Evolutionary conservation across 805 yeast genomes (phyloP), one percentile per base, ranked within the genome.

Genomic region (Candida bentonensis): DNA sequence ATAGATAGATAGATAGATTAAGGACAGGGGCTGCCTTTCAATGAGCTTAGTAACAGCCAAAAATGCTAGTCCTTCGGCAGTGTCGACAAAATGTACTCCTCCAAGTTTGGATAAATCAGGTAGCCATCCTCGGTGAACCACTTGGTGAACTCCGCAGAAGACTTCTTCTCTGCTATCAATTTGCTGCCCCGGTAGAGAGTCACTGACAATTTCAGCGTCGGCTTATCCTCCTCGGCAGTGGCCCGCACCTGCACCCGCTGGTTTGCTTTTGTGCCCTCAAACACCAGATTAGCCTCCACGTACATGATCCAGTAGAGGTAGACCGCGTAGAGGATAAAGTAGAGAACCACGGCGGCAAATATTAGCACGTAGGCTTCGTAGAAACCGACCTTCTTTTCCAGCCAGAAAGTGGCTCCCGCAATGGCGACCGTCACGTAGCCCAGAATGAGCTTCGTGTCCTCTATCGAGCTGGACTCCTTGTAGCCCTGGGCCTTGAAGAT

Each of bases 231-330:
- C 17, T 46, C 47, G 28, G 44, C 43, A 15, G 34, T 15, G 3
- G 55, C 45, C 7, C 39, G 34, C 23, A 53, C 41, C 42, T 46
- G 51, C 15, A 49, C 47, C 15, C 33, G 40, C 13, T 28, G n/a
- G 36, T 42, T 48, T 23, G 36, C 39, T 39, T 41, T 40, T 7
- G 42, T 21, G 13, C 43, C 17, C 25, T 54, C 57, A 17, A 51
- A 50, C 40, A 44, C 49, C 36, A 22, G 26, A 3, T 55, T 53
- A 3, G 44, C 40, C 15, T 43, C 39, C 45, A 52, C 56, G 22
- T 44, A 43, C 11, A 22, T 28, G 22, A 44, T 36, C 40, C 42
- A 36, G 49, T 49, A 51, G 7, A 47, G 42, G 20, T 27, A 50
- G 13, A 43, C 46, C 22, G 40, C 42, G 44, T 46, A 42, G 25